Percentiles rank a stretch among this genome's conserved stretches.
phyloP scores from a whole-genome alignment of 2,329 filamentous ascomycete genomes.

The Diplodia sapinea region DNA sequence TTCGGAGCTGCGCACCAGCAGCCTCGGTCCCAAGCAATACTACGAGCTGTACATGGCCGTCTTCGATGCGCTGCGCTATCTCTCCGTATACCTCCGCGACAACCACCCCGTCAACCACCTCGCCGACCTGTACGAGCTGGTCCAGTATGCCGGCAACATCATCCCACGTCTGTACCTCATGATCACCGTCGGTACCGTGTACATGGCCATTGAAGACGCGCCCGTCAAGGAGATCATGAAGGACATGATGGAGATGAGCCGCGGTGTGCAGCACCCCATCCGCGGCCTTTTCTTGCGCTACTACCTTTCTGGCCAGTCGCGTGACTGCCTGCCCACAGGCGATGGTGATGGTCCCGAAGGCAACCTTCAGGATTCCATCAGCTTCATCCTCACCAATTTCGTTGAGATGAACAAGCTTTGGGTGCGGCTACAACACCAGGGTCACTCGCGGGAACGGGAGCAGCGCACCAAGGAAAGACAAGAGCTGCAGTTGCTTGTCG shows the following conservation, averaged over 20 bases:
- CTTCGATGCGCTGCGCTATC: constrained; percentile 94
- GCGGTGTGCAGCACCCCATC: constrained; percentile 95
- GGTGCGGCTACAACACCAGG: constrained; percentile 96
- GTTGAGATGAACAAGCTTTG: constrained; percentile 99
- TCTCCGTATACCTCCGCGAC: constrained; percentile 94
- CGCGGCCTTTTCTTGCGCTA: constrained; percentile 94
- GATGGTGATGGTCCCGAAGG: constrained; percentile 90
- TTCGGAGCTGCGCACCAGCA: constrained; percentile 96
- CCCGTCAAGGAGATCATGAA: constrained; percentile 99
- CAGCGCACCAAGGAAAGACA: constrained; percentile 92
- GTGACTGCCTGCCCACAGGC: constrained; percentile 83
- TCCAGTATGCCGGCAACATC: constrained; percentile 98
- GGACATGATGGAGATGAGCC: constrained; percentile 99
- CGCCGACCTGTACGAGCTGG: constrained; percentile 95
- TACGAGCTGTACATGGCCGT: constrained; percentile 99
- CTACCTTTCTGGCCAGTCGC: constrained; percentile 92
- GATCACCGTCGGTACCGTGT: constrained; percentile 98
- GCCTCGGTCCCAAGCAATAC: constrained; percentile 98
- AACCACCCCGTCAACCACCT: constrained; percentile 98
- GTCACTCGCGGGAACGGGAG: constrained; percentile 92
- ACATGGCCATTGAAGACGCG: constrained; percentile 98
- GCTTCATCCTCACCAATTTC: constrained; percentile 97
- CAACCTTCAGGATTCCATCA: constrained; percentile 96
- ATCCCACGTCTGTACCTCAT: constrained; percentile 95
- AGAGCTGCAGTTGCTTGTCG: constrained; percentile 92